Conservation (phyloP, 2,329 filamentous ascomycete genomes). For the Cladosporium sp. region DNA sequence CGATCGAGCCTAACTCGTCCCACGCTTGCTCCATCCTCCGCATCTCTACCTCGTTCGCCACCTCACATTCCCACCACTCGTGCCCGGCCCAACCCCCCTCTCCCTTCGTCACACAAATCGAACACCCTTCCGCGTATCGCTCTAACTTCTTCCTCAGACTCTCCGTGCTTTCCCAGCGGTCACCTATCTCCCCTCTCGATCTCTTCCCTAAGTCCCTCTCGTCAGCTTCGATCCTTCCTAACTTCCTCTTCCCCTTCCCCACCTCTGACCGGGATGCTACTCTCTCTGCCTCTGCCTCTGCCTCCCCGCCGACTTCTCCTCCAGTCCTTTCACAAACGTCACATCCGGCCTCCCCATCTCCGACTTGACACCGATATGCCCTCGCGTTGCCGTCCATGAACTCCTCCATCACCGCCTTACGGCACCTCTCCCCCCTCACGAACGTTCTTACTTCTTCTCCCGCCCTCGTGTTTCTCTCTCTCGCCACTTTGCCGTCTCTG, state of each 20-base stretch:
- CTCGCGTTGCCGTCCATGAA: neutral
- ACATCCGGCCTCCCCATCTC: neutral
- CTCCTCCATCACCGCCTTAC: neutral
- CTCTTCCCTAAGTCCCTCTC: neutral
- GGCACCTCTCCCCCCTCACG: neutral
- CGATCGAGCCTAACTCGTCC: no score
- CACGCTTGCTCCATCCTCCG: no score
- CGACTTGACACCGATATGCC: neutral
- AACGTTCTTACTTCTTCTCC: neutral
- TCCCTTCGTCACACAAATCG: neutral
- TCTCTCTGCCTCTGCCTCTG: neutral
- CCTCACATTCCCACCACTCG: neutral
- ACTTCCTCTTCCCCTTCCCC: neutral
- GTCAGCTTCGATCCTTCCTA: neutral
- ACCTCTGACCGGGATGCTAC: neutral
- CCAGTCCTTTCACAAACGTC: neutral
- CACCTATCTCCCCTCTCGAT: neutral
- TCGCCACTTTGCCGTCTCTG: neutral
- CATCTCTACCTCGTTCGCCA: neutral
- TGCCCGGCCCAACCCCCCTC: neutral
- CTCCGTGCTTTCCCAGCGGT: neutral
- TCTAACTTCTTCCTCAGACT: neutral
- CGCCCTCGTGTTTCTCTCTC: neutral
- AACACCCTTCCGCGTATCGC: neutral
- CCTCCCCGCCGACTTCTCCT: neutral